Evolutionary conservation across 1,284 basidiomycete genomes (phyloP).

Genomic region (Naganishia albida): DNA sequence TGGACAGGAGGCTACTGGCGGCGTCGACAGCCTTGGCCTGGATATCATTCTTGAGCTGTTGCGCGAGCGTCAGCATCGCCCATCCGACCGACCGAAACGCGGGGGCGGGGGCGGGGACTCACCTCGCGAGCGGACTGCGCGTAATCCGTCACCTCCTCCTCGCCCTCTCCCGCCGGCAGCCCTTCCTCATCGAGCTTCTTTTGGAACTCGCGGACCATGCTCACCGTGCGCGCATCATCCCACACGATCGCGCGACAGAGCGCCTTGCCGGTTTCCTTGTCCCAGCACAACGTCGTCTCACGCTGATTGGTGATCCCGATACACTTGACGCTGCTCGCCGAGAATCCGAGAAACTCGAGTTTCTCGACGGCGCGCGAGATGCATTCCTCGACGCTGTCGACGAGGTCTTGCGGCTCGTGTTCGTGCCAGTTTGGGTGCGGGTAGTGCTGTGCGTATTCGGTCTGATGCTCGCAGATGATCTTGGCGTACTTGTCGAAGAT

Average conservation of each 20-base stretch:
- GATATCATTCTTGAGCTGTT: conserved; percentile 34
- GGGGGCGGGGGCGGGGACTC: too few relatives aligned
- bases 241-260: conserved; percentile 91
- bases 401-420: conserved; percentile 85
- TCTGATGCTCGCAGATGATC: conserved; percentile 81
- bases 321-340: conserved; percentile 75
- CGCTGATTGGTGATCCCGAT: conserved; percentile 98
- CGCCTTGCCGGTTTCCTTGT: conserved; percentile 81
- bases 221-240: conserved; percentile 89
- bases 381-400: conserved; percentile 73
- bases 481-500: conserved; percentile 87
- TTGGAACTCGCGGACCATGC: conserved; percentile 75
- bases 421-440: conserved; percentile 94
- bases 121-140: conserved; percentile 24
- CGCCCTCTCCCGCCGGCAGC: conserved; percentile 53
- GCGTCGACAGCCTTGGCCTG: conserved; percentile 17
- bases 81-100: too few relatives aligned
- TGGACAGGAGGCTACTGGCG: conserved; percentile 7
- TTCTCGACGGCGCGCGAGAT: conserved; percentile 72
- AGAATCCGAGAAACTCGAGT: conserved; percentile 74
- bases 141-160: conserved; percentile 37
- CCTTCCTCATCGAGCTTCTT: conserved; percentile 72
- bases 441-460: conserved; percentile 89
- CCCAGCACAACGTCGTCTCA: conserved; percentile 95
- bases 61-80: conserved; percentile 37